Evolutionary conservation across 202 grass and related monocot species (phyloP).

Genomic region (Hordeum pubiflorum): DNA sequence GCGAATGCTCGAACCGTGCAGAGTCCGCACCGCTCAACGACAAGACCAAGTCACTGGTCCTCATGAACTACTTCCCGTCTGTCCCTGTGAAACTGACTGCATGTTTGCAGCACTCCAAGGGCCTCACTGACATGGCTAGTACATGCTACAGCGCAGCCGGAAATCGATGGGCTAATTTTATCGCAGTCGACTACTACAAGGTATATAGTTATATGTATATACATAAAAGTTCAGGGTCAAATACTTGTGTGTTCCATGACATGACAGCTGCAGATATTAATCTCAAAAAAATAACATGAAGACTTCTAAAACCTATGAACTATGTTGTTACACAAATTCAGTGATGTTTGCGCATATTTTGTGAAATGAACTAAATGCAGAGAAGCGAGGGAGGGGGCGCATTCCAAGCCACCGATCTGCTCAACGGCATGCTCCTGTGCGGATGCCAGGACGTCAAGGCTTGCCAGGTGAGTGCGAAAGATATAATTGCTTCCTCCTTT

Average conservation of each 20-base stretch:
- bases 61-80: constrained; percentile 83
- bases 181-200: constrained; percentile 95
- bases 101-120: constrained; percentile 64
- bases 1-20: constrained; percentile 64
- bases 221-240: too few species aligned
- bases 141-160: constrained; percentile 57
- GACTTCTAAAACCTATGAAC: not conserved
- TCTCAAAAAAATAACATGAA: not conserved
- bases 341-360: not conserved
- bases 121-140: constrained; percentile 58
- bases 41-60: constrained; percentile 68
- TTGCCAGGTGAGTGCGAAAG: constrained; percentile 40
- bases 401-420: constrained; percentile 63
- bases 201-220: constrained; percentile 9
- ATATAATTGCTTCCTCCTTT: not conserved
- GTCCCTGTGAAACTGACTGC: constrained; percentile 49
- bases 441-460: constrained; percentile 71
- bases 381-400: constrained; percentile 70
- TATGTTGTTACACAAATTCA: not conserved
- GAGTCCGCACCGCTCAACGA: constrained; percentile 71
- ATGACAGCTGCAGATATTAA: not conserved
- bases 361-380: constrained; percentile 34
- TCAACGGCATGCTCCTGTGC: constrained; percentile 78
- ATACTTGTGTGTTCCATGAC: not conserved
- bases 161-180: constrained; percentile 80